Evolutionary conservation across 2,329 filamentous ascomycete genomes (phyloP), one percentile per base, ranked within the genome.

Genomic region (Raffaelea deltoideospora): DNA sequence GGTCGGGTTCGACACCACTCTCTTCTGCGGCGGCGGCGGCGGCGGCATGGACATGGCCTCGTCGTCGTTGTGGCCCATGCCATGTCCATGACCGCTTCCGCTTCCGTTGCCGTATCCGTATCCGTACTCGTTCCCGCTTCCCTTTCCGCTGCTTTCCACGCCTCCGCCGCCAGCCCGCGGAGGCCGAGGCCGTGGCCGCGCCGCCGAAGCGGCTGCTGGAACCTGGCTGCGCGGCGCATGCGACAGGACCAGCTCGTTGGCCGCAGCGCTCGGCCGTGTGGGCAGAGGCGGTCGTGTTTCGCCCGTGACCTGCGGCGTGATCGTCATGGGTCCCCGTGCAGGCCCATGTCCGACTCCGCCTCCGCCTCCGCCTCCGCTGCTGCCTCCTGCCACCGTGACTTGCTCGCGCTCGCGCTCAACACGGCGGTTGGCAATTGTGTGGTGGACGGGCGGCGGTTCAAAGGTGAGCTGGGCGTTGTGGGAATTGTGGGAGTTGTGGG

Each of bases 381-480:
- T 23, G 13, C 27, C 31, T 1, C 14, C 34, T 11, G 19, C 17
- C 10, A 65, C 63, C 9, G 47, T 42, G 17, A 66, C 64, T 5
- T 55, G 48, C 9, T 66, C 60, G 38, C 59, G 60, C 27, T 67
- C 60, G 41, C 59, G 60, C 26, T 67, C 60, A 41, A 58, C 58
- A 37, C 63, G 59, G 44, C 55, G 64, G 19, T 43, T 60, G 22
- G 53, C 59, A 18, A 67, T 43, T 0, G 65, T 56, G 41, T 61
- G 67, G 45, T 74, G 72, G 5, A 65, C 44, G 1, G 69, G 67
- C 3, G 69, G 67, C 3, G 69, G 64, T 4, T 75, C 68, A 38
- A 62, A 71, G 45, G 45, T 46, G 5, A 46, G 34, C 10, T 60
- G 52, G 15, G 55, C 30, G 3, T 55, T 55, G 9, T 30, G 8